Percentiles rank a stretch among this genome's conserved stretches.
Evolutionary conservation across 345 rosid species (phyloP).

Genomic region (Citropsis articulata): DNA sequence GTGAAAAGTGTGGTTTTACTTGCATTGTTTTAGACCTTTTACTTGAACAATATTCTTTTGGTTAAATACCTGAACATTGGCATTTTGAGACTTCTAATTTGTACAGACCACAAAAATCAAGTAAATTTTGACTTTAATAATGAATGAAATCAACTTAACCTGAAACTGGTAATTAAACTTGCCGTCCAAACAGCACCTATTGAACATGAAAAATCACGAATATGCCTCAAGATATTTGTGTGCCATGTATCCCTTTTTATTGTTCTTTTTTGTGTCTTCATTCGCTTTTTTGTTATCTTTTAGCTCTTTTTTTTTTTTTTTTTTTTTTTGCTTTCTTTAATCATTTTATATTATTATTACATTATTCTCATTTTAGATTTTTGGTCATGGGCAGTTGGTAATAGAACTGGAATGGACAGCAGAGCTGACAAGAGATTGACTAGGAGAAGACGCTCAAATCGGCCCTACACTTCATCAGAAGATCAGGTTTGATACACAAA

Average conservation of each 20-base stretch:
- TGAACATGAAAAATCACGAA: not conserved
- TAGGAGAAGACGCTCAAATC: slow-evolving; percentile 26
- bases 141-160: too few relatives aligned
- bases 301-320: too few relatives aligned
- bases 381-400: not conserved
- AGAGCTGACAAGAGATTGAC: slow-evolving; percentile 18
- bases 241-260: too few relatives aligned
- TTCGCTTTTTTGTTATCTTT: too few relatives aligned
- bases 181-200: not conserved
- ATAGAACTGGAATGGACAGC: slow-evolving; percentile 10
- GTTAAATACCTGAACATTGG: not conserved
- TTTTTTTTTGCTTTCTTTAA: too few relatives aligned
- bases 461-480: slow-evolving; percentile 18
- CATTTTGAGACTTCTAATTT: too few relatives aligned
- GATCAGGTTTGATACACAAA: slow-evolving; percentile 38
- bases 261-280: too few relatives aligned
- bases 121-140: not conserved
- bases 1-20: not conserved
- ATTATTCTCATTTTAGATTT: not conserved
- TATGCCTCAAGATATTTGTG: slow-evolving; percentile 4
- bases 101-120: not conserved
- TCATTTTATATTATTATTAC: not conserved
- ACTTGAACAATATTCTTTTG: not conserved
- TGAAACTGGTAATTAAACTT: too few relatives aligned
- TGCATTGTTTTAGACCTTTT: not conserved